Base-by-base conservation (phyloP, 2,329 filamentous ascomycete species). In the Phialocephala sp. region DNA sequence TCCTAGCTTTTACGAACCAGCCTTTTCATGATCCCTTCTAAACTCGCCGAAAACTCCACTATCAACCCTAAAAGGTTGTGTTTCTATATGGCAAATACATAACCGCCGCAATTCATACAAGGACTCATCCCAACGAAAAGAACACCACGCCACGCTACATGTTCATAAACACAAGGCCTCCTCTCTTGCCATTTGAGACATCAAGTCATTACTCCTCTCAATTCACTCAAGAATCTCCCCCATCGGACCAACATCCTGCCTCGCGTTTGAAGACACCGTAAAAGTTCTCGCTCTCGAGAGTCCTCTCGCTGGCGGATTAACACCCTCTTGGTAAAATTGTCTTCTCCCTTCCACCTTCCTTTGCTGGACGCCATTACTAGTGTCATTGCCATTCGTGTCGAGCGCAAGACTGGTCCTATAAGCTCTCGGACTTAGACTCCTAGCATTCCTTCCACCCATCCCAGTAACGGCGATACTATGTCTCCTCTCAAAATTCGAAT, bases 271-370 rank as follows among this genome's bases (percentile, higher is more conserved):
- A 14, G 50, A 18, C 5, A 27, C 50, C 1, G 50, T 54, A 11
- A 35, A 24, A 5, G 50, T 54, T n/a, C 50, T 54, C 50, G 22
- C 12, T 18, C 24, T 54, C 45, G n/a, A 43, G 15, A 24, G 20
- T 11, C n/a, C 45, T 24, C 45, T 18, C 8, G 45, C 24, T 2
- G 62, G 50, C 20, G 68, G 62, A 56, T 73, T 72, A 4, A 71
- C 62, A n/a, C 69, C 69, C 15, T 72, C 69, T 35, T 71, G 59
- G 27, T 65, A 72, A 43, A 73, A 72, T 20, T 36, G 68, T 57
- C 70, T 68, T 18, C 71, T 60, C 4, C 71, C 71, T 36, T 70
- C 69, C 1, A 55, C 66, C 63, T 18, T 24, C n/a, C 24, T 63
- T 59, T 8, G 56, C 41, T n/a, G 59, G 14, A 18, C 61, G 2